Conservation (phyloP, 768 basidiomycete genomes). For the Mrakia hoshinonis region DNA sequence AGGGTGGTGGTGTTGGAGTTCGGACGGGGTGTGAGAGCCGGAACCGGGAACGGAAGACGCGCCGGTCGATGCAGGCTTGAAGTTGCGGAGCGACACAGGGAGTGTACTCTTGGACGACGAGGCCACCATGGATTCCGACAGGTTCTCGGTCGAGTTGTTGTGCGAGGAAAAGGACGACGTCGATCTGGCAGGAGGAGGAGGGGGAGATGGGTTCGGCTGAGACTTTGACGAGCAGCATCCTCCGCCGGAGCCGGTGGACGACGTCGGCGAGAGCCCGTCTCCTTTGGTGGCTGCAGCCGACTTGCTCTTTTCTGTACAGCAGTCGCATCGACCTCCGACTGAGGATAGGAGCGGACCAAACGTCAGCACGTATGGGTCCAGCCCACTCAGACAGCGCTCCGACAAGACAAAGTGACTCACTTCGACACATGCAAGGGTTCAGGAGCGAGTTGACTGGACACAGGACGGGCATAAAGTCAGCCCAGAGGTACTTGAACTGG, state of each 20-base stretch:
- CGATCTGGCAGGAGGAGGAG: constrained; percentile 8
- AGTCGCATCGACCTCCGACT: constrained; percentile 26
- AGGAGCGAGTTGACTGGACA: constrained; percentile 13
- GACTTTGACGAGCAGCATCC: constrained; percentile 16
- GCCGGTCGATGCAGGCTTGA: not conserved
- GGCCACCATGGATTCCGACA: not conserved
- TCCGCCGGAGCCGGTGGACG: not conserved
- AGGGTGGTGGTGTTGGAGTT: constrained; percentile 28
- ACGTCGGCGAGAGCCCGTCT: not conserved
- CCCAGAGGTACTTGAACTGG: not conserved
- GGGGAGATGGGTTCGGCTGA: not conserved
- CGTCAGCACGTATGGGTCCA: not conserved
- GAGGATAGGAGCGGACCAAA: not conserved
- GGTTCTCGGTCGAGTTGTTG: constrained; percentile 4
- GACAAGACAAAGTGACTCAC: too few species aligned
- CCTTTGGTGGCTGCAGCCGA: not conserved
- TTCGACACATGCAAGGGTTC: constrained; percentile 26
- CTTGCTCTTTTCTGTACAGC: constrained; percentile 16
- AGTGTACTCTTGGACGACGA: not conserved
- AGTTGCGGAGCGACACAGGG: constrained; percentile 7
- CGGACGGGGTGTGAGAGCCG: not conserved
- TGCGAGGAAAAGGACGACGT: not conserved
- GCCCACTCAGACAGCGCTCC: too few species aligned
- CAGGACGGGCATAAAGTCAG: not conserved
- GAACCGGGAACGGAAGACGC: not conserved